A percentile compares a stretch with the other conserved stretches of the same genome.
Evolutionary conservation across 225 moss, liverwort and hornwort species (phyloP).

Genomic region (Pseudisothecium myosuroides): DNA sequence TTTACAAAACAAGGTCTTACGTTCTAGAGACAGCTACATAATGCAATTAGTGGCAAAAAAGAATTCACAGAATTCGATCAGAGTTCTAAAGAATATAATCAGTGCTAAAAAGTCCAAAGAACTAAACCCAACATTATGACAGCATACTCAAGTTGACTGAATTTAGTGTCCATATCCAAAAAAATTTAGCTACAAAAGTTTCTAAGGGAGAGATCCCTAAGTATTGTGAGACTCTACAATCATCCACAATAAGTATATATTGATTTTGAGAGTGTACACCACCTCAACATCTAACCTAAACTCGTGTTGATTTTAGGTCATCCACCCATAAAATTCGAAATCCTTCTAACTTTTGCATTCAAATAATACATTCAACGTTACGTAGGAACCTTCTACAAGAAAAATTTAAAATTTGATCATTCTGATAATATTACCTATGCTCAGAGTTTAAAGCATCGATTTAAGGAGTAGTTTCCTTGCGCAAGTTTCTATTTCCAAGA

Average conservation of each 20-base stretch:
- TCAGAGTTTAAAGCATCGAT: background rate
- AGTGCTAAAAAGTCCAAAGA: background rate
- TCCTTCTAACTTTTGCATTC: background rate
- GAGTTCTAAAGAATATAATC: background rate
- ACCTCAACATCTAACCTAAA: background rate
- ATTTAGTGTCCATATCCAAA: background rate
- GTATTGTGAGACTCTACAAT: background rate
- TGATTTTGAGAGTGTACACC: background rate
- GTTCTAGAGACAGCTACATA: background rate
- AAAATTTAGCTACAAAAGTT: background rate
- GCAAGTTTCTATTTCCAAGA: background rate
- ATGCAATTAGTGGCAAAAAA: background rate
- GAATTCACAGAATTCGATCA: background rate
- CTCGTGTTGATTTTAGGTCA: background rate
- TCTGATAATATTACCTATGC: background rate
- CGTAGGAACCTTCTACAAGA: background rate
- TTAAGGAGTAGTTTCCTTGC: background rate
- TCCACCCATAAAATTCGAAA: background rate
- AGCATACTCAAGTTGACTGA: background rate
- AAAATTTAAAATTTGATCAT: background rate
- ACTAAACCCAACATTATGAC: background rate
- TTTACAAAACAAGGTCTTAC: constrained; percentile 12
- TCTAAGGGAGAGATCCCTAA: background rate
- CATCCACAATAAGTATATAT: background rate
- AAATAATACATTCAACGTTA: background rate